Percentiles rank a stretch among this genome's conserved stretches.
Evolutionary conservation across 176 grass and related monocot species (phyloP).

Genomic region (Eremochloa ophiuroides): DNA sequence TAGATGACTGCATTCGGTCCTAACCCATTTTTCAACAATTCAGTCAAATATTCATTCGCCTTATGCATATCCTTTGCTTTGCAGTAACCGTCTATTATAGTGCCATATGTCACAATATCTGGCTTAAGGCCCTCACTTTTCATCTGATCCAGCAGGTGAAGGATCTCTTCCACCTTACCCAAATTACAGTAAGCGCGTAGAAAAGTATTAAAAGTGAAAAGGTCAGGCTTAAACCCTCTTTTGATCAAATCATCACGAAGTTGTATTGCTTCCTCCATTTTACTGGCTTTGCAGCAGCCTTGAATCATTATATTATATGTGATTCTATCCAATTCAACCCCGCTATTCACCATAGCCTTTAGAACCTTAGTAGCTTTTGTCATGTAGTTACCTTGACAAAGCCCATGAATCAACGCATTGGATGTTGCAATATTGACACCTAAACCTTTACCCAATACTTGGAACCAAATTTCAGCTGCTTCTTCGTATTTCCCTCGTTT

Average conservation of each 20-base stretch:
- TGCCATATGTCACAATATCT: conserved; percentile 74
- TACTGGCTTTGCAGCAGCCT: conserved; percentile 67
- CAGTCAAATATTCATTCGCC: conserved; percentile 57
- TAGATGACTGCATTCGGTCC: conserved; percentile 69
- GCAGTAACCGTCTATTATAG: conserved; percentile 77
- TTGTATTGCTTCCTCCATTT: conserved; percentile 62
- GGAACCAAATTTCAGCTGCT: conserved; percentile 58
- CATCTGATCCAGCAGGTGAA: conserved; percentile 58
- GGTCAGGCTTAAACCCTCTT: conserved; percentile 75
- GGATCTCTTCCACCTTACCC: conserved; percentile 66
- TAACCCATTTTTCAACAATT: conserved; percentile 56
- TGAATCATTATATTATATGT: conserved; percentile 89
- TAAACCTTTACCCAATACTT: conserved; percentile 61
- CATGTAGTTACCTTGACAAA: conserved; percentile 55
- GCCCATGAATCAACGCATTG: conserved; percentile 86
- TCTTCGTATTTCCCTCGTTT: conserved; percentile 50
- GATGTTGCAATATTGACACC: conserved; percentile 58
- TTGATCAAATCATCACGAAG: conserved; percentile 71
- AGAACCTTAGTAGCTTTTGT: conserved; percentile 57
- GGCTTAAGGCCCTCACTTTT: conserved; percentile 54
- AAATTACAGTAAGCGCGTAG: conserved; percentile 60
- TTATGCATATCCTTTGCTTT: conserved; percentile 76
- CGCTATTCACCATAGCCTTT: conserved; percentile 50
- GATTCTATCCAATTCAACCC: conserved; percentile 59
- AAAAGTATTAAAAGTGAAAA: conserved; percentile 69